Percentiles rank a stretch among this genome's conserved stretches.
Conservation (phyloP, 257 asterid genomes). For the Leonotis leonurus region DNA sequence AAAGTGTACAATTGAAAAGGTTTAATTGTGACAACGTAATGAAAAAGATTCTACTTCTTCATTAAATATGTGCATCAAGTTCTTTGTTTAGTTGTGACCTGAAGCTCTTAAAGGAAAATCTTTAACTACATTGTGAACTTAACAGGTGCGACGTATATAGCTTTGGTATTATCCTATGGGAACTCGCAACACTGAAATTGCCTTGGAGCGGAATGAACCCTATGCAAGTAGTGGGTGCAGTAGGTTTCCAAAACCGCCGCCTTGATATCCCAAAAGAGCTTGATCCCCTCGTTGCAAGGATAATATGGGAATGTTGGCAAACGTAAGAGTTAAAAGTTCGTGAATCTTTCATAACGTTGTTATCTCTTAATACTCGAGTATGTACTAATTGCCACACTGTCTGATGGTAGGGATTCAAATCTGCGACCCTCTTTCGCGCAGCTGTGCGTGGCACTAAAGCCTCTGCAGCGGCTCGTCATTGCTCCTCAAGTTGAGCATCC, state of each 20-base stretch:
- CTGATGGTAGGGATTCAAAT: slow-evolving; percentile 68
- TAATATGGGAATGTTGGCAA: slow-evolving; percentile 98
- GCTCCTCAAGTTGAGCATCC: slow-evolving; percentile 59
- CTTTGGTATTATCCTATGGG: slow-evolving; percentile 97
- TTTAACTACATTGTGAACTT: slow-evolving; percentile 3
- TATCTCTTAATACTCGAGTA: background rate
- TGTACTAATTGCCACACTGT: background rate
- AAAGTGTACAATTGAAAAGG: no score
- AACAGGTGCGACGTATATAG: slow-evolving; percentile 96
- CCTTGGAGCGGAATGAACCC: slow-evolving; percentile 99
- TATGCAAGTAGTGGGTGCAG: slow-evolving; percentile 99
- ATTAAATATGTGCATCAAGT: background rate
- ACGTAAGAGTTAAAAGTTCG: slow-evolving; percentile 40
- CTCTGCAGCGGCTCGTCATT: slow-evolving; percentile 74
- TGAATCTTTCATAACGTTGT: background rate
- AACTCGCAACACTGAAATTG: slow-evolving; percentile 83
- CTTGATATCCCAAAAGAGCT: slow-evolving; percentile 96
- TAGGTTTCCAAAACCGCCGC: slow-evolving; percentile 94
- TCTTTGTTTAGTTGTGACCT: background rate
- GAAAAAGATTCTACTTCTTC: no score
- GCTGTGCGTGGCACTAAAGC: slow-evolving; percentile 79
- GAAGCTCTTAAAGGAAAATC: background rate
- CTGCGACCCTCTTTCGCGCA: slow-evolving; percentile 90
- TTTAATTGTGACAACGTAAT: no score
- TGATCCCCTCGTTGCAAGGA: slow-evolving; percentile 88